phyloP scores from a whole-genome alignment of 2,329 filamentous ascomycete species.

The Pseudogymnoascus sp. region DNA sequence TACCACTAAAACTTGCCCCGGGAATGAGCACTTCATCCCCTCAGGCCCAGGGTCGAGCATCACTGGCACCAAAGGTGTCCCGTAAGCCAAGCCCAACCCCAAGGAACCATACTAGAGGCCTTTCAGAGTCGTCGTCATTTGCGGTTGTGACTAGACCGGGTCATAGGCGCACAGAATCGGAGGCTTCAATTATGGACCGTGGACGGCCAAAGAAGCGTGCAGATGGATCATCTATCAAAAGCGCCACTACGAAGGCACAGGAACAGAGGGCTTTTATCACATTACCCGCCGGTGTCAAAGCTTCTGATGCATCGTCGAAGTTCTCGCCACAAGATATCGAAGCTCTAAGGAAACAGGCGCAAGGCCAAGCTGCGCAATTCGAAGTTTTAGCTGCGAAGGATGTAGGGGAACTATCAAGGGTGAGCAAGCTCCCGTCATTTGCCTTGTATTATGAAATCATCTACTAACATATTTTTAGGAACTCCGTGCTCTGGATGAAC shows the following conservation, averaged over 20 bases:
- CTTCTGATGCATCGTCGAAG: conserved; percentile 42
- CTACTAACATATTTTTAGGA: conserved; percentile 40
- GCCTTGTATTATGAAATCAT: neutral
- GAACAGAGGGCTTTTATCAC: conserved; percentile 52
- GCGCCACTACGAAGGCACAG: conserved; percentile 31
- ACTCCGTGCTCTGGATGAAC: conserved; percentile 66
- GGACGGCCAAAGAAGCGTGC: conserved; percentile 50
- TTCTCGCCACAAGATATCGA: conserved; percentile 42
- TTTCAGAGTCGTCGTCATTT: neutral
- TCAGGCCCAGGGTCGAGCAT: conserved; percentile 17
- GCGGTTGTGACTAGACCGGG: conserved; percentile 16
- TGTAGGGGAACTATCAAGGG: conserved; percentile 57
- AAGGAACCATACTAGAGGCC: conserved; percentile 1
- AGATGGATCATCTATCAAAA: conserved; percentile 33
- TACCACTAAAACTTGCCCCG: neutral
- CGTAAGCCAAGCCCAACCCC: conserved; percentile 3
- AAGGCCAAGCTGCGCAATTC: conserved; percentile 54
- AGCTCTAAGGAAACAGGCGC: conserved; percentile 50
- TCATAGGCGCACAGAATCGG: conserved; percentile 49
- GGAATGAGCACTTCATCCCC: neutral
- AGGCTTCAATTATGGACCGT: conserved; percentile 52
- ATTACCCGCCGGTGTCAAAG: conserved; percentile 50
- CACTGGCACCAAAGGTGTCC: conserved; percentile 17
- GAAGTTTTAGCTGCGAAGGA: conserved; percentile 56
- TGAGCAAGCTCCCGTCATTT: conserved; percentile 27